Conservation (phyloP, 2,329 filamentous ascomycete species). For the Cladosporium sphaerospermum region DNA sequence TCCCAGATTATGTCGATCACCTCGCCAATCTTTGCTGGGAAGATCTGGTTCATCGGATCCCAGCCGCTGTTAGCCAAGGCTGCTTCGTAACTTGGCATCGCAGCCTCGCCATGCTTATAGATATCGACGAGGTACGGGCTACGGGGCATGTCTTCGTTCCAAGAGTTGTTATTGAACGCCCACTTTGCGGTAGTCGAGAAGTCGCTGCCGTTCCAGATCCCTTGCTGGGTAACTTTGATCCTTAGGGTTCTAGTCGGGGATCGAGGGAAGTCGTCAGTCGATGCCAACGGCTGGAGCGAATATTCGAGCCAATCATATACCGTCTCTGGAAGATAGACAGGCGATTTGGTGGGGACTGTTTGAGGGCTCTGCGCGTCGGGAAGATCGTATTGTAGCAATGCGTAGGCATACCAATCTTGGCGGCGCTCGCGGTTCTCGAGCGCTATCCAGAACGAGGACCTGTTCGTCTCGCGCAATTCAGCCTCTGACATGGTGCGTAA, state of each 20-base stretch:
- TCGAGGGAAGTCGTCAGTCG: background rate
- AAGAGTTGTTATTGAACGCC: slow-evolving; percentile 18
- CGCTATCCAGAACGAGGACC: background rate
- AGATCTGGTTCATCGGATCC: slow-evolving; percentile 47
- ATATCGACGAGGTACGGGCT: slow-evolving; percentile 49
- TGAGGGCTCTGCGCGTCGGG: background rate
- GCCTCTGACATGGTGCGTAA: background rate
- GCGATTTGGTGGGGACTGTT: background rate
- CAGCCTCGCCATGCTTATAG: slow-evolving; percentile 41
- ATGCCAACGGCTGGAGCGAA: slow-evolving; percentile 29
- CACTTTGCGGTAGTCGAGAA: slow-evolving; percentile 13
- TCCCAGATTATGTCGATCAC: slow-evolving; percentile 42
- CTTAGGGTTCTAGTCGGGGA: background rate
- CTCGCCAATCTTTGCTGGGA: slow-evolving; percentile 51
- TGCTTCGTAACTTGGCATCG: slow-evolving; percentile 47
- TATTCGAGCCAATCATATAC: slow-evolving; percentile 34
- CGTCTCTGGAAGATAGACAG: background rate
- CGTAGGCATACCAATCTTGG: background rate
- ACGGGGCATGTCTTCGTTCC: slow-evolving; percentile 18
- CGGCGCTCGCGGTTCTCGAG: background rate
- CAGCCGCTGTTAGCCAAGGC: slow-evolving; percentile 47
- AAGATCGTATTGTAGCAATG: background rate
- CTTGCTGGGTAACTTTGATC: background rate
- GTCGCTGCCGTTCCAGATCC: slow-evolving; percentile 8
- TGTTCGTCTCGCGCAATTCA: background rate